Percentiles rank a stretch among this genome's conserved stretches.
phyloP scores from a whole-genome alignment of 371 early-diverging fungal species.

The Mortierella sp. region DNA sequence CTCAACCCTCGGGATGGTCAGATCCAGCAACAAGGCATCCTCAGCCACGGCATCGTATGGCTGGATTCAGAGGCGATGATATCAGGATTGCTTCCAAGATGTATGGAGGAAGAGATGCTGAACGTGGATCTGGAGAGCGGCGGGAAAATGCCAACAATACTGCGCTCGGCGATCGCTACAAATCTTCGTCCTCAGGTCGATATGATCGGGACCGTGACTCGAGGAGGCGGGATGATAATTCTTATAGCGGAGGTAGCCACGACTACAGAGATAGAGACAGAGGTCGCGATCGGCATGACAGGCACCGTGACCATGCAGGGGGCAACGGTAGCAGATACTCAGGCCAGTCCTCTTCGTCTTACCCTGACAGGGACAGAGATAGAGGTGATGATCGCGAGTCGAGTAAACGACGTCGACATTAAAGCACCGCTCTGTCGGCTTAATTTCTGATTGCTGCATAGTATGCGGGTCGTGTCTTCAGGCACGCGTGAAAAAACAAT shows the following conservation, averaged over 20 bases:
- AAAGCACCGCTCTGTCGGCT: too few relatives aligned
- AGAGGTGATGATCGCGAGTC: conserved; percentile 13
- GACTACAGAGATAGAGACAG: conserved; percentile 16
- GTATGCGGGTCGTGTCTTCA: too few relatives aligned
- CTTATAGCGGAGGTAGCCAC: conserved; percentile 7
- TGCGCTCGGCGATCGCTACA: conserved; percentile 11
- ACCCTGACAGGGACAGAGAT: conserved; percentile 11
- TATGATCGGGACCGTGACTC: conserved; percentile 13
- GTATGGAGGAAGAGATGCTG: conserved; percentile 9
- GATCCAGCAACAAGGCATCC: conserved; percentile 37
- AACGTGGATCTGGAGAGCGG: conserved; percentile 10
- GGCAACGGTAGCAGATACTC: not conserved
- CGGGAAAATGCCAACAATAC: conserved; percentile 23
- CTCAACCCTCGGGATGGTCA: conserved; percentile 52
- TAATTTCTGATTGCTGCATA: too few relatives aligned
- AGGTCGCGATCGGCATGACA: conserved; percentile 11
- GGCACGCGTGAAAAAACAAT: too few relatives aligned
- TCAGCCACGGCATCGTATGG: conserved; percentile 27
- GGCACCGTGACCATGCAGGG: conserved; percentile 4
- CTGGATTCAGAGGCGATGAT: conserved; percentile 43
- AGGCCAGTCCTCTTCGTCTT: conserved; percentile 1
- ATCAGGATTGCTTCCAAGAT: conserved; percentile 29
- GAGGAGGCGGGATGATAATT: conserved; percentile 1
- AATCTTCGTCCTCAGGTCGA: conserved; percentile 3
- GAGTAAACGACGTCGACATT: conserved; percentile 34